Conservation (phyloP, 179 eudicot species). For the Spinacia oleracea region DNA sequence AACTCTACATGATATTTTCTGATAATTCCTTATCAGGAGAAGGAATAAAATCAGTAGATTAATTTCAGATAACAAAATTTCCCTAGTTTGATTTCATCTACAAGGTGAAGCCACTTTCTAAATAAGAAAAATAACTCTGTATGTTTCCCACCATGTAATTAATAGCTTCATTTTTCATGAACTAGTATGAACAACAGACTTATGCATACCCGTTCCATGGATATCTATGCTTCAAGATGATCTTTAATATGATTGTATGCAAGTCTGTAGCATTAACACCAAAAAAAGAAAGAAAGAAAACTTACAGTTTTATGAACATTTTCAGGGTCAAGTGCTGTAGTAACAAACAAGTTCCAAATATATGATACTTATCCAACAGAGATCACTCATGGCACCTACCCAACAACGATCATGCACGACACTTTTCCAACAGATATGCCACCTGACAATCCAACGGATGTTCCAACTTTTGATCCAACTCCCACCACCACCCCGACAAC, state of each 20-base stretch:
- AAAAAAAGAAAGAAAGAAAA: not conserved
- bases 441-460: conserved; percentile 24
- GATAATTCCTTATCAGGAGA: too few relatives aligned
- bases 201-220: not conserved
- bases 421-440: conserved; percentile 31
- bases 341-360: conserved; percentile 36
- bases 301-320: conserved; percentile 19
- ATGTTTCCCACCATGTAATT: not conserved
- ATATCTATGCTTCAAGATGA: not conserved
- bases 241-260: not conserved
- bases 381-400: conserved; percentile 28
- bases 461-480: conserved; percentile 34
- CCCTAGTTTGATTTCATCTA: not conserved
- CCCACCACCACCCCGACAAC: conserved; percentile 41
- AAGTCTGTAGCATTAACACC: not conserved
- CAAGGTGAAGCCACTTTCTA: not conserved
- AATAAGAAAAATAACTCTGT: not conserved
- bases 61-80: not conserved
- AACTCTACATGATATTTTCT: not conserved
- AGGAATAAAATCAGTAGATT: not conserved
- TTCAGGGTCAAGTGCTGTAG: conserved; percentile 60
- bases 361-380: conserved; percentile 22
- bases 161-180: not conserved
- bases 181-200: not conserved
- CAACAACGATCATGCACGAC: conserved; percentile 24